Evolutionary conservation across 2,329 filamentous ascomycete genomes (phyloP).

Genomic region (Cercospora sesami): DNA sequence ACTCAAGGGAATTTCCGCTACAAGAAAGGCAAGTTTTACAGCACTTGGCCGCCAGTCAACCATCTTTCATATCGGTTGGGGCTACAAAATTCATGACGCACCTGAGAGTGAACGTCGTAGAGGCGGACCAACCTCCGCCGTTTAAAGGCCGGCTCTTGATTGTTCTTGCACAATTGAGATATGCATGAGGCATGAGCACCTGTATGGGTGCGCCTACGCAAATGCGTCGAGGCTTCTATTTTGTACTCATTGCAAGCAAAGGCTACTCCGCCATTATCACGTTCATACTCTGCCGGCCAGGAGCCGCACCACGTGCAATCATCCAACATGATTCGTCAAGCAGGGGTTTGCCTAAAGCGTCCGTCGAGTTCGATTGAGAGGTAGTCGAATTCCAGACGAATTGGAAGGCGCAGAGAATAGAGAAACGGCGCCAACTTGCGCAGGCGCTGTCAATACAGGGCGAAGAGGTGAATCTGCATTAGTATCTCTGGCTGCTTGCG

Average conservation of each 20-base stretch:
- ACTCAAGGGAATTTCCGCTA: background rate
- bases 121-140: too few species aligned
- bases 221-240: too few species aligned
- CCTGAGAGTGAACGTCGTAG: too few species aligned
- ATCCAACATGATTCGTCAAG: background rate
- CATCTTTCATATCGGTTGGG: too few species aligned
- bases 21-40: background rate
- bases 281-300: background rate
- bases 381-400: background rate
- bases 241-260: background rate
- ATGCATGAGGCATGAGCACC: too few species aligned
- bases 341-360: background rate
- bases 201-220: too few species aligned
- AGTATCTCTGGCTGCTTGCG: background rate
- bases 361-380: background rate
- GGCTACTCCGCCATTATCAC: background rate
- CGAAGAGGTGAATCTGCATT: background rate
- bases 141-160: too few species aligned
- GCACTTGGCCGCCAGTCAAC: too few species aligned
- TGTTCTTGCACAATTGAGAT: too few species aligned
- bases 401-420: background rate
- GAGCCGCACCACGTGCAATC: background rate
- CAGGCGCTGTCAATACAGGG: background rate
- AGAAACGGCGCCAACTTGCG: background rate
- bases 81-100: too few species aligned